Percentiles rank a stretch among this genome's conserved stretches.
Conservation (phyloP, 2,329 filamentous ascomycete species). For the Cercospora janseana region DNA sequence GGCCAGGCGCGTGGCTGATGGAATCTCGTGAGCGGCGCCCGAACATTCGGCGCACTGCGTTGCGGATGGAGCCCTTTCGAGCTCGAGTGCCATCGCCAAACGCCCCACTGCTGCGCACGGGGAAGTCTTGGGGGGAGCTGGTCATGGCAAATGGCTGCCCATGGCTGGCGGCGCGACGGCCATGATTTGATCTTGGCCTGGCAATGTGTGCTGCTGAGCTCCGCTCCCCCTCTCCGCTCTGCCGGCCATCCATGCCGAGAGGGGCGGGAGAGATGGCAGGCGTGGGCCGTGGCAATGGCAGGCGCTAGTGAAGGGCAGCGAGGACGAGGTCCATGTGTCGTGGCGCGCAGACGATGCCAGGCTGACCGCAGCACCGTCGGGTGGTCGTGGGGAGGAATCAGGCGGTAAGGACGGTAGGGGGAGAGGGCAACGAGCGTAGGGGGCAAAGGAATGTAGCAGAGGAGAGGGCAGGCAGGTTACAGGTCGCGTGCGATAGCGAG, state of each 20-base stretch:
- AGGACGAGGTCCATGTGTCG: too few relatives aligned
- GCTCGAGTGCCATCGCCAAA: conserved; percentile 24
- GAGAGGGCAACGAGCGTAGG: too few relatives aligned
- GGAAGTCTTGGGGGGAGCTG: conserved; percentile 8
- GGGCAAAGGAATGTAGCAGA: too few relatives aligned
- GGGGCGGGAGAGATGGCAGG: neutral
- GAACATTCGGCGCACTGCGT: conserved; percentile 40
- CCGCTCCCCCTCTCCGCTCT: conserved; percentile 23
- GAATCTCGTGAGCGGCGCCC: conserved; percentile 35
- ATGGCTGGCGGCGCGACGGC: conserved; percentile 26
- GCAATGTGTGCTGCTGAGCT: conserved; percentile 20
- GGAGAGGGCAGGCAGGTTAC: too few relatives aligned
- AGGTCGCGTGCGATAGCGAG: too few relatives aligned
- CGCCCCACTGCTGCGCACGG: conserved; percentile 15
- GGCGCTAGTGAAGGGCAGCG: neutral
- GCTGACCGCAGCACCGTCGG: too few relatives aligned
- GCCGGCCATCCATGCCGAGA: conserved; percentile 16
- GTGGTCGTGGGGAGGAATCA: too few relatives aligned
- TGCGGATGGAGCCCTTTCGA: conserved; percentile 38
- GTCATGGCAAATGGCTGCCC: conserved; percentile 20
- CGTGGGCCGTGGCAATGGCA: too few relatives aligned
- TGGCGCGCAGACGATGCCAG: too few relatives aligned
- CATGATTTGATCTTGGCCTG: conserved; percentile 29
- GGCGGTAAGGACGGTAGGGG: too few relatives aligned
- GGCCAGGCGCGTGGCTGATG: conserved; percentile 14